Conservation (phyloP, 1,284 basidiomycete genomes). For the Porodaedalea pini region DNA sequence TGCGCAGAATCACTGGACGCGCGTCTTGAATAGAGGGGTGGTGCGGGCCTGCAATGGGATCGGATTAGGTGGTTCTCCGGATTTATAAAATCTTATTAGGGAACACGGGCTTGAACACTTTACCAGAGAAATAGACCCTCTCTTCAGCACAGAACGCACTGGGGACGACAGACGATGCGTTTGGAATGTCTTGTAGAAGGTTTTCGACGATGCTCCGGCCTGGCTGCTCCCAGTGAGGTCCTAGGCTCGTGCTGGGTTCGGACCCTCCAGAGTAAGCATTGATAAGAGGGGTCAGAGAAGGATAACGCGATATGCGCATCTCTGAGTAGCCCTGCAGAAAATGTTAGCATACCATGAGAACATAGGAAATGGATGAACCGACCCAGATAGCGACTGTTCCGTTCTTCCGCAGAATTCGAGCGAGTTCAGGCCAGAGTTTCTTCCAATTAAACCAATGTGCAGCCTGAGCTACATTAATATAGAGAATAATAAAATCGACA, state of each 20-base stretch:
- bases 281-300: slow-evolving; percentile 56
- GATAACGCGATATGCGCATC: slow-evolving; percentile 62
- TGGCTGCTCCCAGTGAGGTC: slow-evolving; percentile 77
- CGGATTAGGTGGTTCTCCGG: no score
- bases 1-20: slow-evolving; percentile 55
- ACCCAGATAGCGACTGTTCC: slow-evolving; percentile 81
- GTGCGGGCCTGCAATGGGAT: slow-evolving; percentile 35
- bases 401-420: slow-evolving; percentile 57
- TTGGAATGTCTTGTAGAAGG: slow-evolving; percentile 66
- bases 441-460: slow-evolving; percentile 86
- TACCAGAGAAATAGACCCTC: slow-evolving; percentile 55
- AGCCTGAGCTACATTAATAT: slow-evolving; percentile 58
- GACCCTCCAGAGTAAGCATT: slow-evolving; percentile 56
- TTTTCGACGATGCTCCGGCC: slow-evolving; percentile 74
- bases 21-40: slow-evolving; percentile 42
- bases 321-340: slow-evolving; percentile 69
- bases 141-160: slow-evolving; percentile 40
- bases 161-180: slow-evolving; percentile 41
- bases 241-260: slow-evolving; percentile 53
- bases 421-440: slow-evolving; percentile 67
- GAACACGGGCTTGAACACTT: slow-evolving; percentile 19
- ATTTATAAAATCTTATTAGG: background rate
- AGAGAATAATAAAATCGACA: background rate
- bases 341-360: background rate
- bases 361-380: slow-evolving; percentile 22